Base-by-base conservation (phyloP, 1,139 yeast species). In the Blastobotrys ciferrii region DNA sequence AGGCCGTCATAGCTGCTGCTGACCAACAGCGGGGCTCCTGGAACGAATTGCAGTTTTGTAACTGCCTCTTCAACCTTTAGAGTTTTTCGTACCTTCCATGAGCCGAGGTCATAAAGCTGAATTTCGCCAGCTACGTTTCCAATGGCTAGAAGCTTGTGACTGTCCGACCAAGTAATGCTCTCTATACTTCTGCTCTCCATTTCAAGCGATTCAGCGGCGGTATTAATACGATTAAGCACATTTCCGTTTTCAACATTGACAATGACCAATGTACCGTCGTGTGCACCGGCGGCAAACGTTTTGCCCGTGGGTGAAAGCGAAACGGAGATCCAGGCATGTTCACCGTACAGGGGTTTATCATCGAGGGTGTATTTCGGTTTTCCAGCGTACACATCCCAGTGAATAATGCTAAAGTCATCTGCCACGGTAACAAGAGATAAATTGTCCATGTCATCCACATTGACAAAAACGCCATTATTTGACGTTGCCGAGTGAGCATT, bases 41-140 rank as follows among this genome's bases (percentile, higher is more conserved):
- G 70, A 20, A 87, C 71, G 58, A 92, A 91, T 59, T 77, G 71
- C 48, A 92, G 72, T 64, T 85, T 84, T 12, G 98, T 94, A 46
- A 89, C 79, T 3, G 98, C 87, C 58, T 89, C 97, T 31, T 78
- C 83, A 43, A 86, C 74, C 57, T 77, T 76, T 53, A 89, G 71
- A 32, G 81, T 73, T 58, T 80, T 82, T 67, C 98, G 81, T 49
- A 88, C 75, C 66, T 87, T 81, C 97, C 98, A 89, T 41, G 89
- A 84, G 50, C 78, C 79, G 7, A 91, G 76, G 62, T 92, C 98
- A 62, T 85, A 89, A 49, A 92, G 72, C 50, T 84, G 73, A 14
- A 92, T 75, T 55, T 85, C 87, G 41, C 98, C 98, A 17, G 88
- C 82, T 14, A 92, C 98, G 54, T 87, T 75, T 2, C 98, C 98